phyloP scores from a whole-genome alignment of 2,329 filamentous ascomycete genomes.

The Botrytis cinerea region DNA sequence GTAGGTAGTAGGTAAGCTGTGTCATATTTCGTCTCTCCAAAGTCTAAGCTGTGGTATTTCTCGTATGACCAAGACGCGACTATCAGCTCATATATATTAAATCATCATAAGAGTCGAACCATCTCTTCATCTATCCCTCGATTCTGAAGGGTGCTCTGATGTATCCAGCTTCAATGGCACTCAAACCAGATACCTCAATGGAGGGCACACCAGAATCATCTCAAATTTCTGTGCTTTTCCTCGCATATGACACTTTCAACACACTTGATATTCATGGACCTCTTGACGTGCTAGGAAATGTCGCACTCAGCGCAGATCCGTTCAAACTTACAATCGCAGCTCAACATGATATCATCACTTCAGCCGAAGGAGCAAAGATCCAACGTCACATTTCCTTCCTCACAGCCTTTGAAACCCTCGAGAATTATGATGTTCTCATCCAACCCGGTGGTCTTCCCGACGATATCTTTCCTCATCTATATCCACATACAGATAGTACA shows the following conservation, averaged over 20 bases:
- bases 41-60: not conserved
- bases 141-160: not conserved
- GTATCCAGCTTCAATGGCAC: not conserved
- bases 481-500: slow-evolving; percentile 47
- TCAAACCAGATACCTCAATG: slow-evolving; percentile 9
- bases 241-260: slow-evolving; percentile 24
- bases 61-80: not conserved
- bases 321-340: slow-evolving; percentile 23
- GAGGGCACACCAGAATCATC: slow-evolving; percentile 1
- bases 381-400: slow-evolving; percentile 62
- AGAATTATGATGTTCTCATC: slow-evolving; percentile 71
- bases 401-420: slow-evolving; percentile 66
- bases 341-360: slow-evolving; percentile 12
- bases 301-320: slow-evolving; percentile 5
- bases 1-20: not conserved
- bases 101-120: not conserved
- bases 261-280: slow-evolving; percentile 22
- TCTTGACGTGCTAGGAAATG: slow-evolving; percentile 18
- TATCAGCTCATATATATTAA: not conserved
- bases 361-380: slow-evolving; percentile 15
- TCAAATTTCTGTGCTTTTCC: slow-evolving; percentile 19
- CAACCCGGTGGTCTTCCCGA: slow-evolving; percentile 69
- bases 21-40: not conserved
- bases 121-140: not conserved
- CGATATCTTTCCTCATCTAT: slow-evolving; percentile 50